These are phyloP conservation scores for Cordyceps javanica DNA, from an alignment of 2,329 filamentous ascomycete species.

Conservation along the genomic window DNA sequence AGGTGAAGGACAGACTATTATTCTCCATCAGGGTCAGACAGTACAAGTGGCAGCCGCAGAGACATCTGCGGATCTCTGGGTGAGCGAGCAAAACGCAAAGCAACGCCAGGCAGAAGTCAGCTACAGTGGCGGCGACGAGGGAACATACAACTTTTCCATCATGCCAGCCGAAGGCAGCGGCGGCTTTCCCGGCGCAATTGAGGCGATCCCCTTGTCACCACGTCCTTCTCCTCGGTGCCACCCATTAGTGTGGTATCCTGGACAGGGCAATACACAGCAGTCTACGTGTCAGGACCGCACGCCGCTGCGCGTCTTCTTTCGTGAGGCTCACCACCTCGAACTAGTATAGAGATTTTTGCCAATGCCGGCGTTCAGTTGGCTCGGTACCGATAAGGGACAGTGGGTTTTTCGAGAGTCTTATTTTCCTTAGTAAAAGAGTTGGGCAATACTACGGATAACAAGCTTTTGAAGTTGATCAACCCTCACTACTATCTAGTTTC, in stretches of 20 bases:
- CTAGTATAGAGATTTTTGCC: not conserved
- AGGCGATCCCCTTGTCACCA: not conserved
- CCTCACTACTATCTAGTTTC: too few species aligned
- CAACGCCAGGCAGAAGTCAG: not conserved
- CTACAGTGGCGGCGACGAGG: not conserved
- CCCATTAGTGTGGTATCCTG: conserved; percentile 6
- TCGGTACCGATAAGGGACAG: not conserved
- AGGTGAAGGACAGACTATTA: not conserved
- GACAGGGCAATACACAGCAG: not conserved
- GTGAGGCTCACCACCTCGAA: not conserved
- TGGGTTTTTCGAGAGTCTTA: not conserved
- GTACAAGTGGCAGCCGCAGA: not conserved
- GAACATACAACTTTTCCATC: not conserved
- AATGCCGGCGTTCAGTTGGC: not conserved
- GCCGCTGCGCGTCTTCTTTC: conserved; percentile 1
- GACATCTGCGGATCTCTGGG: not conserved
- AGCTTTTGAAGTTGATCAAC: too few species aligned
- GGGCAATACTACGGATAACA: too few species aligned
- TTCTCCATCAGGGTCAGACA: not conserved
- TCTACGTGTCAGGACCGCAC: not conserved
- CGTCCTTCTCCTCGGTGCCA: conserved; percentile 1
- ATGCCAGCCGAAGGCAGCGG: not conserved
- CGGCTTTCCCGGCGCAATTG: not conserved
- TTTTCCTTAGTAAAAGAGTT: too few species aligned
- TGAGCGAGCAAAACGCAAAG: not conserved